Evolutionary conservation across 2,329 filamentous ascomycete genomes (phyloP).

Genomic region (Pestalotiopsis sp.): DNA sequence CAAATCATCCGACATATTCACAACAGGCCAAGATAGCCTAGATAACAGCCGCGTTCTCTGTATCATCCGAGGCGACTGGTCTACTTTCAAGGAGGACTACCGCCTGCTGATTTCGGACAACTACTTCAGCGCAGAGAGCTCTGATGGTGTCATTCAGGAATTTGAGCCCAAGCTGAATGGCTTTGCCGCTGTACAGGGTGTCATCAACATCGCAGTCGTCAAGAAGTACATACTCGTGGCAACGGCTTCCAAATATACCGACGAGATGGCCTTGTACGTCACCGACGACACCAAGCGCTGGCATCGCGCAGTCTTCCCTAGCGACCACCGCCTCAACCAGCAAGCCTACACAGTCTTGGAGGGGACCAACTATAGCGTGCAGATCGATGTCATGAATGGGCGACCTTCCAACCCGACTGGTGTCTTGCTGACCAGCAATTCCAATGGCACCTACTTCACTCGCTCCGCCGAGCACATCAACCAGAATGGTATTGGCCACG

Average conservation of each 20-base stretch:
- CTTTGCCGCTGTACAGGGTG: slow-evolving; percentile 74
- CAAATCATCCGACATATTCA: slow-evolving; percentile 74
- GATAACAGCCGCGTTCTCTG: slow-evolving; percentile 78
- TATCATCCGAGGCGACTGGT: slow-evolving; percentile 74
- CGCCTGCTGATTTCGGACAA: slow-evolving; percentile 80
- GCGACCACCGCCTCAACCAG: slow-evolving; percentile 78
- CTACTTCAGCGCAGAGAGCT: slow-evolving; percentile 66
- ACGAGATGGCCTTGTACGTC: slow-evolving; percentile 91
- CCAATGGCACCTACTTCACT: slow-evolving; percentile 94
- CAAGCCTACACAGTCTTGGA: slow-evolving; percentile 93
- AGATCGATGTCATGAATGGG: slow-evolving; percentile 86
- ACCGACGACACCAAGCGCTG: slow-evolving; percentile 82
- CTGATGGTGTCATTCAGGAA: slow-evolving; percentile 55
- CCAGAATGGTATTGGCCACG: slow-evolving; percentile 71
- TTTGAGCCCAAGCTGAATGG: slow-evolving; percentile 79
- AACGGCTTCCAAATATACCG: slow-evolving; percentile 75
- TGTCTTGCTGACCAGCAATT: slow-evolving; percentile 92
- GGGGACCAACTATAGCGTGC: slow-evolving; percentile 96
- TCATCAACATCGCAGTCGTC: slow-evolving; percentile 80
- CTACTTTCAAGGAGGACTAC: slow-evolving; percentile 72
- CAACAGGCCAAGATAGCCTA: slow-evolving; percentile 64
- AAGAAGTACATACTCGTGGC: slow-evolving; percentile 88
- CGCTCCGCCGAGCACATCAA: slow-evolving; percentile 93
- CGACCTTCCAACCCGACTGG: slow-evolving; percentile 74
- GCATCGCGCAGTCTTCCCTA: slow-evolving; percentile 89